Evolutionary conservation across 1,284 basidiomycete species (phyloP).

Genomic region (Ceraceosorus bombacis): DNA sequence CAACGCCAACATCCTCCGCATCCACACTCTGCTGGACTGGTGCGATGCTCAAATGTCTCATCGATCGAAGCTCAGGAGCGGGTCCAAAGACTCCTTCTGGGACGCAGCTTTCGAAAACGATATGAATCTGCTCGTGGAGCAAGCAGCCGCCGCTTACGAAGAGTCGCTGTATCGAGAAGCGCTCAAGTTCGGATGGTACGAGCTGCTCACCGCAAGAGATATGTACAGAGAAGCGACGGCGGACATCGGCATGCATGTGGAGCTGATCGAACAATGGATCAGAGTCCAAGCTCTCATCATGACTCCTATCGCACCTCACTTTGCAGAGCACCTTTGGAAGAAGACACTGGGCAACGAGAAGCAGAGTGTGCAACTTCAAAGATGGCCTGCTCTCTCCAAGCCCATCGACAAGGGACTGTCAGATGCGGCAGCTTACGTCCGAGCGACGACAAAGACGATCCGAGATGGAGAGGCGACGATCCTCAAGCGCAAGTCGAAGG

Average conservation of each 20-base stretch:
- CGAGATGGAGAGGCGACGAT: constrained; percentile 72
- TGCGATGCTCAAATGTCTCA: constrained; percentile 66
- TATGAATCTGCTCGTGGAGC: constrained; percentile 73
- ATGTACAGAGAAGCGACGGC: constrained; percentile 90
- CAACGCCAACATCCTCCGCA: constrained; percentile 89
- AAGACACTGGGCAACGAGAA: constrained; percentile 62
- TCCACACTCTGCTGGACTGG: constrained; percentile 87
- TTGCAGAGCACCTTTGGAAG: constrained; percentile 81
- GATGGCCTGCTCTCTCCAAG: constrained; percentile 61
- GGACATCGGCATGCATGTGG: constrained; percentile 73
- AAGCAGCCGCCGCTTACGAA: constrained; percentile 56
- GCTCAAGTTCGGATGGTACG: constrained; percentile 90
- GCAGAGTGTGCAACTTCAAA: constrained; percentile 71
- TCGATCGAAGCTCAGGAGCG: constrained; percentile 61
- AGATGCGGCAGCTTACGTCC: constrained; percentile 65
- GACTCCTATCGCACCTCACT: constrained; percentile 87
- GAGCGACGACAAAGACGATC: constrained; percentile 74
- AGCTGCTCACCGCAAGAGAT: constrained; percentile 82
- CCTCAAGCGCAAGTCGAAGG: constrained; percentile 33
- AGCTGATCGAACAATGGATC: constrained; percentile 72
- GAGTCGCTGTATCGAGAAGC: constrained; percentile 94
- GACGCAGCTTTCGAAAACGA: constrained; percentile 88
- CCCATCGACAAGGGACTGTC: constrained; percentile 56
- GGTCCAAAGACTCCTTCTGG: constrained; percentile 47
- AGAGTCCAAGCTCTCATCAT: constrained; percentile 69